Conservation (phyloP, 2,329 filamentous ascomycete genomes). For the Falciphora oryzae region DNA sequence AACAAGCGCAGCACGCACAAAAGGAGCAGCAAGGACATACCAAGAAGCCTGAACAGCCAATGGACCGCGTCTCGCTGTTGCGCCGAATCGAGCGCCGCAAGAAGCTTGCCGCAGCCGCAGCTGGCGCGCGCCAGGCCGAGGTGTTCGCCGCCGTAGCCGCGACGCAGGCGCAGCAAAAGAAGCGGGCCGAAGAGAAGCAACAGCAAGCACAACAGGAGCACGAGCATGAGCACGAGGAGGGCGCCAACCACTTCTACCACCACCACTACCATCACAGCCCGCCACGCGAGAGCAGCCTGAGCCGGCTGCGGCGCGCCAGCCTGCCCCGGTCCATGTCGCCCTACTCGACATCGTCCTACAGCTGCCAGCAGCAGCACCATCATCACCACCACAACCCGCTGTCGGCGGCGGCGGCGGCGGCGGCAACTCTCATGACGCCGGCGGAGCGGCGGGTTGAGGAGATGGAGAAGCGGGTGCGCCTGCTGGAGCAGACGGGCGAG, state of each 20-base stretch:
- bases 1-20: not conserved
- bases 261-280: not conserved
- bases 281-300: not conserved
- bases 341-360: not conserved
- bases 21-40: not conserved
- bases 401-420: not conserved
- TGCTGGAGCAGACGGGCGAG: slow-evolving; percentile 9
- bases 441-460: slow-evolving; percentile 7
- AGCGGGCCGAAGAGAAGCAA: not conserved
- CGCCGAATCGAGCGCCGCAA: slow-evolving; percentile 10
- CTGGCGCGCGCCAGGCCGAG: slow-evolving; percentile 4
- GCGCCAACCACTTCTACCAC: not conserved
- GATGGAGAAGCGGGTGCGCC: slow-evolving; percentile 8
- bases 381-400: not conserved
- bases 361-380: not conserved
- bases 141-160: slow-evolving; percentile 7
- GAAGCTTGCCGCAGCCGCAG: slow-evolving; percentile 5
- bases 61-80: slow-evolving; percentile 8
- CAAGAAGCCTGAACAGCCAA: not conserved
- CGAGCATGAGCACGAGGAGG: not conserved
- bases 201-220: not conserved
- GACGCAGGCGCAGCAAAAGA: not conserved
- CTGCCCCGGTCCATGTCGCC: not conserved
- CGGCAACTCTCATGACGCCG: not conserved
- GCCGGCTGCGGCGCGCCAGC: not conserved